Evolutionary conservation across 2,329 filamentous ascomycete species (phyloP), one percentile per base, ranked within the genome.

Genomic region (Alternaria dauci): DNA sequence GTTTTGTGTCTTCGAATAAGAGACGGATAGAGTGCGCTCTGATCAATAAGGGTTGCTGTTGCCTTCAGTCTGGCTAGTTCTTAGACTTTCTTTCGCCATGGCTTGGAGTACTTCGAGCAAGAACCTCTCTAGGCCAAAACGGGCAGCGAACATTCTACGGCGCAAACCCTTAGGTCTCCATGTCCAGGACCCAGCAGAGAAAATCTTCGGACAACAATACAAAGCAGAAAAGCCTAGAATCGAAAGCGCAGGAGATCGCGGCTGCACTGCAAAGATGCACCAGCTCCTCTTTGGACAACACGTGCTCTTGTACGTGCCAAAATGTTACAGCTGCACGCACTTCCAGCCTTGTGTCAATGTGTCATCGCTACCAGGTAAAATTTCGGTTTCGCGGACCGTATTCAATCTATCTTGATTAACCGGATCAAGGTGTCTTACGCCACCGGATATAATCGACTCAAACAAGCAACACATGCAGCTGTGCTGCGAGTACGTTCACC

Each of bases 371-470:
- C 14, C 20, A 57, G n/a, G 20, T 60, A 46, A 38, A 55, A 48
- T 39, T 55, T 65, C 63, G 63, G 59, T 53, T 58, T 20, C 5
- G 36, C 60, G 63, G 63, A 51, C 63, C 63, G 63, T 55, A 26
- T 44, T 48, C 58, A 65, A 65, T 65, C 46, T 63, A 58, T 61
- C 47, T 38, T 47, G 34, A 63, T 65, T 63, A 60, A 41, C 50
- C 56, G 52, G 41, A n/a, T 23, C 41, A 52, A 32, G 42, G n/a
- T 23, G 18, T 5, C 34, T 42, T 20, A 57, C 55, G 52, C 59
- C 48, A 64, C 44, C 38, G 44, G 59, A 26, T 38, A 39, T 55
- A 44, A 32, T 43, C 26, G 38, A 34, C 48, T 48, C 30, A 47
- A 47, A 64, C 25, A 36, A 46, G 25, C 28, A 23, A 43, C 26